Evolutionary conservation across 805 yeast species (phyloP).

Genomic region (Candida lessepsii): DNA sequence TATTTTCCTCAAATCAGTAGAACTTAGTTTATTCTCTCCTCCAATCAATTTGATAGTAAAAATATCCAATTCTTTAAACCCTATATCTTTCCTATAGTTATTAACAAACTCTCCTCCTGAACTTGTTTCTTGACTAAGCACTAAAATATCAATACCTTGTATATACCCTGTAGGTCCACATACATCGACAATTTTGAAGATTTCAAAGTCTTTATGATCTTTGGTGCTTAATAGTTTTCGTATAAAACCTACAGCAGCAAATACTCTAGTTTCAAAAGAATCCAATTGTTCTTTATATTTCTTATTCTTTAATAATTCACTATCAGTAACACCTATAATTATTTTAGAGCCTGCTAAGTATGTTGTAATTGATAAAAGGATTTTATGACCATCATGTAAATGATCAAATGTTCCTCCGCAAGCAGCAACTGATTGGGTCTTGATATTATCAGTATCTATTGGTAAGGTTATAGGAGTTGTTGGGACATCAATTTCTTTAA

Average conservation of each 20-base stretch:
- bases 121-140: conserved; percentile 77
- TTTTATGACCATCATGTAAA: conserved; percentile 91
- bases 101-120: conserved; percentile 77
- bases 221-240: conserved; percentile 29
- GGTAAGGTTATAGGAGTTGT: no score
- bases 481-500: no score
- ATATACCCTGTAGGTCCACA: conserved; percentile 92
- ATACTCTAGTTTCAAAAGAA: conserved; percentile 50
- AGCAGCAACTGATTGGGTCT: conserved; percentile 41
- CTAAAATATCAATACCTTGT: conserved; percentile 70
- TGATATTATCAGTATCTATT: not conserved
- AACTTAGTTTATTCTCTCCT: conserved; percentile 74
- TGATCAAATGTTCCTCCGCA: conserved; percentile 98
- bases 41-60: conserved; percentile 52
- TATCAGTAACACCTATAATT: conserved; percentile 84
- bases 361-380: conserved; percentile 69
- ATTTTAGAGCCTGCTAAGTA: conserved; percentile 55
- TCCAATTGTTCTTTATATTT: conserved; percentile 68
- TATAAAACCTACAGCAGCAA: conserved; percentile 50
- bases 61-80: conserved; percentile 47
- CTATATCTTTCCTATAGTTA: conserved; percentile 54
- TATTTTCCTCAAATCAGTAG: conserved; percentile 64
- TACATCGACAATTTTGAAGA: conserved; percentile 71
- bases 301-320: conserved; percentile 68
- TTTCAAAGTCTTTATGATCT: conserved; percentile 43